Evolutionary conservation across 2,329 filamentous ascomycete genomes (phyloP).

Genomic region (Ascochyta koolunga): DNA sequence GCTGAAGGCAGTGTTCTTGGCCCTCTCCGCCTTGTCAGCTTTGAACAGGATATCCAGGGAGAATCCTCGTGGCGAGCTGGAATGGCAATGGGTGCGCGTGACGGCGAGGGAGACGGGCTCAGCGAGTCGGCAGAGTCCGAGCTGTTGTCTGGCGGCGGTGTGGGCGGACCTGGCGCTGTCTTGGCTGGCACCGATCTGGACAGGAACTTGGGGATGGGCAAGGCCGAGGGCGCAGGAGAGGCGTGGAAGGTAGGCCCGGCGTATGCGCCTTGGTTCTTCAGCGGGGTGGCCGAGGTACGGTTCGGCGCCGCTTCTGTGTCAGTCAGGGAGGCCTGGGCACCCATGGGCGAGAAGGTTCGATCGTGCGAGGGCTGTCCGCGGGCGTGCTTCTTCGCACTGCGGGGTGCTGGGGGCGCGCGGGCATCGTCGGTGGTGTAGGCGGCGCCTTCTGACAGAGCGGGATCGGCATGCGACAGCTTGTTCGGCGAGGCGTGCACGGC

Average conservation of each 20-base stretch:
- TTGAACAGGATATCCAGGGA: constrained; percentile 91
- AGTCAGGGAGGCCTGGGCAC: constrained; percentile 30
- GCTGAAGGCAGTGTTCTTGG: constrained; percentile 60
- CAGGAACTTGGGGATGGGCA: constrained; percentile 89
- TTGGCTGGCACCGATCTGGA: constrained; percentile 74
- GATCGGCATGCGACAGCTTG: constrained; percentile 18
- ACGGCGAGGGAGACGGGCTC: constrained; percentile 56
- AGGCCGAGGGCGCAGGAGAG: constrained; percentile 85
- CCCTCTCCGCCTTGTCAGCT: constrained; percentile 80
- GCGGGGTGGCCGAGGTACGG: constrained; percentile 36
- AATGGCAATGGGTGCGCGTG: constrained; percentile 54
- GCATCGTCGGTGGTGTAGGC: constrained; percentile 38
- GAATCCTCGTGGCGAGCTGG: constrained; percentile 65
- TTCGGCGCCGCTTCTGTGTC: constrained; percentile 33
- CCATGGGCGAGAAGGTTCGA: constrained; percentile 31
- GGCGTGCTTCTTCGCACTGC: constrained; percentile 39
- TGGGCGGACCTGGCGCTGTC: constrained; percentile 53
- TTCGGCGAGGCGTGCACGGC: constrained; percentile 21
- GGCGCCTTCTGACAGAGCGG: constrained; percentile 32
- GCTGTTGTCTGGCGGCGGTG: constrained; percentile 54
- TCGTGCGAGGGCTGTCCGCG: constrained; percentile 38
- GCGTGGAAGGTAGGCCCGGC: constrained; percentile 94
- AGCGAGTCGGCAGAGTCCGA: constrained; percentile 47
- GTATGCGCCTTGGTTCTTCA: constrained; percentile 65
- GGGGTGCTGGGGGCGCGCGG: constrained; percentile 29